phyloP scores from a whole-genome alignment of 805 yeast genomes.

The Cyberlindnera misumaiensis region DNA sequence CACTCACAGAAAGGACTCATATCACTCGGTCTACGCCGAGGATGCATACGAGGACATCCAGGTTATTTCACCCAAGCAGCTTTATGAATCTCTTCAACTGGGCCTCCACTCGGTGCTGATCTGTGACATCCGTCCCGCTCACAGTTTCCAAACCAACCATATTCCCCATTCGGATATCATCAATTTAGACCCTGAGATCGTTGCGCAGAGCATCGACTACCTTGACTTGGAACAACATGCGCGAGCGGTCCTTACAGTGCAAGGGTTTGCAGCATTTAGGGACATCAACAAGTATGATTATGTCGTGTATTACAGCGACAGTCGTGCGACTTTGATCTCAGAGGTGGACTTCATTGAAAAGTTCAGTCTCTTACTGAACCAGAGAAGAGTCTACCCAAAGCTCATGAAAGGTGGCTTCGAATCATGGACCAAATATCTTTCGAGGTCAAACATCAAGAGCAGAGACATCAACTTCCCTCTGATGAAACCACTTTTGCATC shows the following conservation, averaged over 20 bases:
- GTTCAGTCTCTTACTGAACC: conserved; percentile 20
- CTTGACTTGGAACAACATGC: conserved; percentile 21
- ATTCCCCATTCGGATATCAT: conserved; percentile 33
- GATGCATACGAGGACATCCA: conserved; percentile 41
- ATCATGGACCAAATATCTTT: conserved; percentile 33
- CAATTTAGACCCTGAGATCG: conserved; percentile 35
- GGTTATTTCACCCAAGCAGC: conserved; percentile 29
- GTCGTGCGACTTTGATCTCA: conserved; percentile 25
- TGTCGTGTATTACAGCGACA: conserved; percentile 34
- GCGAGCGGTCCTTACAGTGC: not conserved
- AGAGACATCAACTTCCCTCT: conserved; percentile 16
- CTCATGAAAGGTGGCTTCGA: conserved; percentile 38
- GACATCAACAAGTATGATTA: conserved; percentile 27
- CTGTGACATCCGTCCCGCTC: conserved; percentile 33
- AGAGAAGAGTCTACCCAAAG: conserved; percentile 15
- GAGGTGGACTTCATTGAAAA: conserved; percentile 28
- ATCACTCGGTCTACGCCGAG: conserved; percentile 33
- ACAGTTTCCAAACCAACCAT: conserved; percentile 27
- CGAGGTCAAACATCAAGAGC: conserved; percentile 22
- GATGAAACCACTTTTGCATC: conserved; percentile 21
- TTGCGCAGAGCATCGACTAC: conserved; percentile 26
- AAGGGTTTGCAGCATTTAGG: conserved; percentile 20
- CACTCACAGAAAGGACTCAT: conserved; percentile 30
- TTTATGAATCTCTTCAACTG: conserved; percentile 34
- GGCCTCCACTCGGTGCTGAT: conserved; percentile 35